Base-by-base conservation (phyloP, 805 yeast genomes). In the Ogataea nakhonphanomensis region DNA sequence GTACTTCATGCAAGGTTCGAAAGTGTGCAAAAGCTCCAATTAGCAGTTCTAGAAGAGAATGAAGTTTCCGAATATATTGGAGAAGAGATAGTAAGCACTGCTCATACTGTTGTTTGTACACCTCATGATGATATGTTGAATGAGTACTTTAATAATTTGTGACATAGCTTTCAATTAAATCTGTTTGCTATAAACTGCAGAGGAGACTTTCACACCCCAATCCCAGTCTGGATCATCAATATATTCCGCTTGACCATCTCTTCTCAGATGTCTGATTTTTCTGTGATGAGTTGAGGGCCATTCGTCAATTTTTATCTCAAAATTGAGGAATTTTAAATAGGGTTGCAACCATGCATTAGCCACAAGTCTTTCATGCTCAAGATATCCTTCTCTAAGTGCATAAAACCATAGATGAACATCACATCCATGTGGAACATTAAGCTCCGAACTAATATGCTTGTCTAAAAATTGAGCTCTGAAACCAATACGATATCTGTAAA, bases 331-430 rank as follows among this genome's bases (percentile, higher is more conserved):
- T 14, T 59, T 42, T 20, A 57, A 29, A 28, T 57, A 58, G 11
- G 72, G 71, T 20, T 37, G 33, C 37, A 57, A 25, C 61, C 64
- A 66, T 5, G 40, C 33, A 20, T 50, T 45, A 5, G 58, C 42
- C 6, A 43, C 11, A 8, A 28, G 33, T 26, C 48, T 42, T 41
- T 67, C 72, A 7, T 55, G 52, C 10, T 45, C 55, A 0, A 50
- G 47, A 37, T 55, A 54, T 5, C 59, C 62, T 17, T 55, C 58
- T 29, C 51, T 45, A 23, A 58, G 26, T 22, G 44, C 48, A 37
- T 54, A 60, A 46, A 61, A 65, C 72, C 72, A 67, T 30, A 65
- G 39, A 8, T 61, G 46, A 30, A 55, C 46, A 40, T 66, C 71
- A 20, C 54, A 54, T 3, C 59, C 69, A 46, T 67, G 71, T 9